A percentile compares a stretch with the other conserved stretches of the same genome.
Evolutionary conservation across 2,329 filamentous ascomycete species (phyloP).

Genomic region (Exserohilum turcica): DNA sequence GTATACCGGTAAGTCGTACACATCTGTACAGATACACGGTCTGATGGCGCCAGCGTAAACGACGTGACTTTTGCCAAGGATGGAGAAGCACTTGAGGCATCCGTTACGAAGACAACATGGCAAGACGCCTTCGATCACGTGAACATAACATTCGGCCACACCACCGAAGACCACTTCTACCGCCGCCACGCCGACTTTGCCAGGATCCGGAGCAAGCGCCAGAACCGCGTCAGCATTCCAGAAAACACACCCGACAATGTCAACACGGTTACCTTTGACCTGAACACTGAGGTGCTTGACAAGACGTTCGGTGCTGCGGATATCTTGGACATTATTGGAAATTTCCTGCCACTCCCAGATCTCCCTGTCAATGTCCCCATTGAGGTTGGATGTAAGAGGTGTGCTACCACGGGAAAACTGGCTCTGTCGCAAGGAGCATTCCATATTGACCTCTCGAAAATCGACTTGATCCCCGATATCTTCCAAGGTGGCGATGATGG

Average conservation of each 20-base stretch:
- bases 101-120: conserved; percentile 30
- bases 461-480: conserved; percentile 32
- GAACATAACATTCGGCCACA: conserved; percentile 42
- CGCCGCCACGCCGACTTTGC: conserved; percentile 37
- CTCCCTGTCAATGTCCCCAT: conserved; percentile 22
- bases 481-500: conserved; percentile 31
- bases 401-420: conserved; percentile 39
- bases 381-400: conserved; percentile 46
- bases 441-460: conserved; percentile 31
- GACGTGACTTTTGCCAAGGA: conserved; percentile 29
- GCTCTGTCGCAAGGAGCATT: conserved; percentile 40
- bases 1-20: conserved; percentile 37
- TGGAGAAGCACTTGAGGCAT: conserved; percentile 33
- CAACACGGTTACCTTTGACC: conserved; percentile 28
- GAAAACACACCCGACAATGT: conserved; percentile 25
- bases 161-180: conserved; percentile 35
- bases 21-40: not conserved
- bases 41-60: conserved; percentile 26
- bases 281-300: conserved; percentile 29
- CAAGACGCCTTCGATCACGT: conserved; percentile 39
- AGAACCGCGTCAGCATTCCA: conserved; percentile 27
- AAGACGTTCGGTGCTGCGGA: conserved; percentile 29
- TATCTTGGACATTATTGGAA: conserved; percentile 23
- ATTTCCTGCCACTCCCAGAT: conserved; percentile 19
- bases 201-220: conserved; percentile 24